Percentiles rank a stretch among this genome's conserved stretches.
phyloP scores from a whole-genome alignment of 257 asterid genomes.

The Solanum arcanum region DNA sequence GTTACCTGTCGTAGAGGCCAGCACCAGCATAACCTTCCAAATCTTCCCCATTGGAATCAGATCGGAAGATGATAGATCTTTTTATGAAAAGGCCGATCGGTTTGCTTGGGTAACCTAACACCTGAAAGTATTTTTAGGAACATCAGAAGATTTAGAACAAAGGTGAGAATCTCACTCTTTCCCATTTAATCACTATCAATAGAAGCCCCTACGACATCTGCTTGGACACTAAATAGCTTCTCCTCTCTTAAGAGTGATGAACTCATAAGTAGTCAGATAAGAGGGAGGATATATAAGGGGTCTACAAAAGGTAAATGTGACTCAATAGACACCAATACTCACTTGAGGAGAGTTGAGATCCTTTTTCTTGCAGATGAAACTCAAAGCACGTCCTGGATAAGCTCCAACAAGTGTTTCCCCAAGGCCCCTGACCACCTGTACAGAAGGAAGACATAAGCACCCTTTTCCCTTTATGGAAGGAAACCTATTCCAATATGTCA shows the following conservation, averaged over 20 bases:
- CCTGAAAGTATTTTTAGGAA: constrained; percentile 30
- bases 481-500: not conserved
- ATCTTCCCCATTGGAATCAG: constrained; percentile 99
- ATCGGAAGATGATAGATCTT: constrained; percentile 81
- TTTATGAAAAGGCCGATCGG: constrained; percentile 84
- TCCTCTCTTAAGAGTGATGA: not conserved
- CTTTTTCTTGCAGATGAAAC: constrained; percentile 84
- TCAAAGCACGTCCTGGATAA: constrained; percentile 98
- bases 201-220: not conserved
- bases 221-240: not conserved
- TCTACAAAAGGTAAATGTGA: not conserved
- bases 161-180: not conserved
- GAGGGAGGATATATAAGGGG: not conserved
- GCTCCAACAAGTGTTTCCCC: constrained; percentile 99
- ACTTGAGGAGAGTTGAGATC: constrained; percentile 77
- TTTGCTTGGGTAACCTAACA: constrained; percentile 98
- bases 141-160: not conserved
- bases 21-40: constrained; percentile 99
- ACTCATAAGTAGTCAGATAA: not conserved
- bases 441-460: not conserved
- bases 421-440: constrained; percentile 94
- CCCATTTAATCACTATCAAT: not conserved
- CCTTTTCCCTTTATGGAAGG: not conserved
- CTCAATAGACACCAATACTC: constrained; percentile 4
- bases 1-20: constrained; percentile 93